A percentile compares a stretch with the other conserved stretches of the same genome.
Conservation (phyloP, 2,329 filamentous ascomycete species). For the Aspergillus sp. region DNA sequence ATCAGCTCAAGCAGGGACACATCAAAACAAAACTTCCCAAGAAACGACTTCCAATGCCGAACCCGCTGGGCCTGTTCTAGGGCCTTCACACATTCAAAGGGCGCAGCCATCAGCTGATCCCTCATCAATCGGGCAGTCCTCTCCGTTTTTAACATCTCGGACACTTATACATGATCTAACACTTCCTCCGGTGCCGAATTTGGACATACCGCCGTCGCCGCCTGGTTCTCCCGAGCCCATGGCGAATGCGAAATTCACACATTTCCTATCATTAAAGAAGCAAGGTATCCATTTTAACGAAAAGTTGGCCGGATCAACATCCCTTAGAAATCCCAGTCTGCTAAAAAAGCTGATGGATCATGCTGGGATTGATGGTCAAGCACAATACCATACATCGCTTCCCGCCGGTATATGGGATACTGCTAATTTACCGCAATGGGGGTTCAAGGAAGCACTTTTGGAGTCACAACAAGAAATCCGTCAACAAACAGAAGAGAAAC, state of each 20-base stretch:
- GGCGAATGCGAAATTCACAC: conserved; percentile 53
- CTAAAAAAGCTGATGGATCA: conserved; percentile 55
- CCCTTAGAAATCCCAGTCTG: conserved; percentile 56
- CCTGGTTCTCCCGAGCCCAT: conserved; percentile 40
- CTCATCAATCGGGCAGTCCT: conserved; percentile 24
- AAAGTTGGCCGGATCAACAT: conserved; percentile 53
- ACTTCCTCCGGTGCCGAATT: conserved; percentile 40
- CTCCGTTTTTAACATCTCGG: conserved; percentile 47
- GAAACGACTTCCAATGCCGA: conserved; percentile 6
- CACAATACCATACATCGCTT: conserved; percentile 51
- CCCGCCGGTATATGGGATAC: conserved; percentile 37
- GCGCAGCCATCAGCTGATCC: conserved; percentile 9
- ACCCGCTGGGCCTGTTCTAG: conserved; percentile 28
- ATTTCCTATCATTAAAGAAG: conserved; percentile 58
- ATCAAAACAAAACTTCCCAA: not conserved
- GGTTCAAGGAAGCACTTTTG: conserved; percentile 44
- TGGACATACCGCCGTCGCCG: conserved; percentile 43
- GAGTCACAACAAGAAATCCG: conserved; percentile 37
- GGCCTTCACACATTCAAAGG: conserved; percentile 27
- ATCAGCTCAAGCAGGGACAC: not conserved
- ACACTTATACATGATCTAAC: conserved; percentile 54
- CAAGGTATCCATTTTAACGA: conserved; percentile 62
- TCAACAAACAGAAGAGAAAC: conserved; percentile 30
- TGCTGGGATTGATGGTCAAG: conserved; percentile 49
- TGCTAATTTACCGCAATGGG: conserved; percentile 35